Evolutionary conservation across 257 asterid genomes (phyloP).

Genomic region (Knoxia roxburghii): DNA sequence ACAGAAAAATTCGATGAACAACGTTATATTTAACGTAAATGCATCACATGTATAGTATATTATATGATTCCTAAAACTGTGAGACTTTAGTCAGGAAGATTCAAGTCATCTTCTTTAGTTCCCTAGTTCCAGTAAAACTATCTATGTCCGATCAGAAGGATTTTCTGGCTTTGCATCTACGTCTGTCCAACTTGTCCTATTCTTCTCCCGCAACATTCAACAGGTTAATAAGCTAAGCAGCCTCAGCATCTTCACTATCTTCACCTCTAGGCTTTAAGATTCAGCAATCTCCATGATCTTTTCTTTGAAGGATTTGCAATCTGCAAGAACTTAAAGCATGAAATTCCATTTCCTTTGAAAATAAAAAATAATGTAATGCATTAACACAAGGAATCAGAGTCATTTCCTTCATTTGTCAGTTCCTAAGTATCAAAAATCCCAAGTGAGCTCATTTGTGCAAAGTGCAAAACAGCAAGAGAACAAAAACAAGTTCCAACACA

Average conservation of each 20-base stretch:
- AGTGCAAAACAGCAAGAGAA: background rate
- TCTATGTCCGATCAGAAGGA: constrained; percentile 29
- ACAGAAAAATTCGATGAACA: background rate
- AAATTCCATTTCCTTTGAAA: background rate
- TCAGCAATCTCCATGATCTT: constrained; percentile 64
- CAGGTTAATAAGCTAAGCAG: constrained; percentile 57
- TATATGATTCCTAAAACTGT: constrained; percentile 11
- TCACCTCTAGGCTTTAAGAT: constrained; percentile 34
- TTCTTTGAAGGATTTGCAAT: constrained; percentile 73
- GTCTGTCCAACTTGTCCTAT: too few species aligned
- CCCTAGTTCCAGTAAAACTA: background rate
- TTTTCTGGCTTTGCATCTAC: constrained; percentile 32
- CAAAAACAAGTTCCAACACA: background rate
- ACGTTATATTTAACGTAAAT: background rate
- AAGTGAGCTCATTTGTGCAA: too few species aligned
- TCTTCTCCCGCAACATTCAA: constrained; percentile 56
- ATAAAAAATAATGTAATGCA: background rate
- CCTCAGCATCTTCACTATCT: constrained; percentile 47
- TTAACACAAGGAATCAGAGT: background rate
- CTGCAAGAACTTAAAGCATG: constrained; percentile 24
- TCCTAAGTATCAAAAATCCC: too few species aligned
- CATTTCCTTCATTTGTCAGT: too few species aligned
- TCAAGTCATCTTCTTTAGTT: constrained; percentile 14
- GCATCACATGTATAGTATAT: constrained; percentile 14
- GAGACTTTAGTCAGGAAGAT: constrained; percentile 19